Conservation (phyloP, 768 basidiomycete genomes). For the Megacollybia marginata region DNA sequence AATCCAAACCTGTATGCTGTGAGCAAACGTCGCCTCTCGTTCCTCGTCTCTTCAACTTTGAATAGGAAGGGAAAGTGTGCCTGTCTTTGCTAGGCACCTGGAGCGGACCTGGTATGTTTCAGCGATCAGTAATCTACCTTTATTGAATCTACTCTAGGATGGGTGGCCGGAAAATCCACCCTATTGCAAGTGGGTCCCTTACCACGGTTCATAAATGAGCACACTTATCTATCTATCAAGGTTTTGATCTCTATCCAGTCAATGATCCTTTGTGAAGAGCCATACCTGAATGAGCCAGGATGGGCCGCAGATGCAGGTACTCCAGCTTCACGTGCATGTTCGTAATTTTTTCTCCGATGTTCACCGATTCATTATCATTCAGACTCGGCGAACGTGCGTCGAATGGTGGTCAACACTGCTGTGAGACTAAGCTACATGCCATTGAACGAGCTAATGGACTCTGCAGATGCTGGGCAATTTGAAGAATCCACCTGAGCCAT, state of each 20-base stretch:
- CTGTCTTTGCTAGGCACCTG: slow-evolving; percentile 88
- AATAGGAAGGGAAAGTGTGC: slow-evolving; percentile 90
- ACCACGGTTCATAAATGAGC: neutral
- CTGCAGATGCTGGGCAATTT: slow-evolving; percentile 78
- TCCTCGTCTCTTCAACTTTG: neutral
- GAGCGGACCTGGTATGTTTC: slow-evolving; percentile 64
- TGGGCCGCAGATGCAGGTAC: slow-evolving; percentile 73
- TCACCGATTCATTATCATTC: neutral
- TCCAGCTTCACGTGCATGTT: slow-evolving; percentile 71
- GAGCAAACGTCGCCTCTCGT: slow-evolving; percentile 16
- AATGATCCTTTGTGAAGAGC: slow-evolving; percentile 93
- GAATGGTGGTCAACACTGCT: slow-evolving; percentile 89
- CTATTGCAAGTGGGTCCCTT: slow-evolving; percentile 59
- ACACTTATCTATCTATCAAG: slow-evolving; percentile 34
- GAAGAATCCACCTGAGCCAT: slow-evolving; percentile 77
- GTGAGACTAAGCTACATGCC: slow-evolving; percentile 30
- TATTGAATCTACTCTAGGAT: slow-evolving; percentile 18
- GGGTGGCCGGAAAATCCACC: slow-evolving; percentile 87
- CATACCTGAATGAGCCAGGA: slow-evolving; percentile 90
- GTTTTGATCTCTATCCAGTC: slow-evolving; percentile 94
- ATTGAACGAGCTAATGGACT: slow-evolving; percentile 1
- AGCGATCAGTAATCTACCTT: too few species aligned
- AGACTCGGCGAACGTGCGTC: slow-evolving; percentile 89
- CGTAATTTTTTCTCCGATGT: neutral
- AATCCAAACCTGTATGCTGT: slow-evolving; percentile 94